Base-by-base conservation (phyloP, 371 early-diverging fungal genomes). In the Lichtheimia ornata region DNA sequence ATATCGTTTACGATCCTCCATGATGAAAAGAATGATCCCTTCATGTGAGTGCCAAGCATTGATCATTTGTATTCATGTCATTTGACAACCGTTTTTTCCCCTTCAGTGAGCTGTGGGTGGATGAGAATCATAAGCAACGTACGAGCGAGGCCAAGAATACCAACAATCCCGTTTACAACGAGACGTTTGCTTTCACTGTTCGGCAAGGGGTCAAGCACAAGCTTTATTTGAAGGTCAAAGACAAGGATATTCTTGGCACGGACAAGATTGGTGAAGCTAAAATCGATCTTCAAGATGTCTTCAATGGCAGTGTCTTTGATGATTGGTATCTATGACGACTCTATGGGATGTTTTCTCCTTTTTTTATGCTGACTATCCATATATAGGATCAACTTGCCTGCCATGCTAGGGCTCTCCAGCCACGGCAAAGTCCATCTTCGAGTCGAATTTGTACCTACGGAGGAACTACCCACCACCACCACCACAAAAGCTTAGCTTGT, bases 141-240 rank as follows among this genome's bases (percentile, higher is more conserved):
- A 66, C 76, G 28, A 64, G 57, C 15, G 57, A 57, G 4, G 42
- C 68, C 40, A 61, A 54, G 49, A 63, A 63, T 53, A 65, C 66
- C 22, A 75, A 74, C 54, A 64, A 74, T 49, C 79, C 79, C 15
- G 76, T 73, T 28, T 78, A 67, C 66, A 70, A 78, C 61, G 68
- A 73, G 62, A 71, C 76, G 4, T 78, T 78, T 57, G 66, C 70
- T 15, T 78, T 78, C 64, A 71, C 66, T 50, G 62, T 78, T 30
- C 54, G 53, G 0, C 56, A 66, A 58, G 70, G 72, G 22, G 65
- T 67, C 13, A 63, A 63, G 28, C 72, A 77, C 55, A 71, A 73
- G 56, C 56, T 78, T 24, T 59, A 73, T 22, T 58, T 75, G 40
- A 63, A 73, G 61, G 75, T 78, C 41, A 40, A 61, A 11, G 79